Percentiles rank a stretch among this genome's conserved stretches.
These are phyloP conservation scores for Boeremia lycopersici DNA, from an alignment of 2,329 filamentous ascomycete species.

Conservation along the genomic window DNA sequence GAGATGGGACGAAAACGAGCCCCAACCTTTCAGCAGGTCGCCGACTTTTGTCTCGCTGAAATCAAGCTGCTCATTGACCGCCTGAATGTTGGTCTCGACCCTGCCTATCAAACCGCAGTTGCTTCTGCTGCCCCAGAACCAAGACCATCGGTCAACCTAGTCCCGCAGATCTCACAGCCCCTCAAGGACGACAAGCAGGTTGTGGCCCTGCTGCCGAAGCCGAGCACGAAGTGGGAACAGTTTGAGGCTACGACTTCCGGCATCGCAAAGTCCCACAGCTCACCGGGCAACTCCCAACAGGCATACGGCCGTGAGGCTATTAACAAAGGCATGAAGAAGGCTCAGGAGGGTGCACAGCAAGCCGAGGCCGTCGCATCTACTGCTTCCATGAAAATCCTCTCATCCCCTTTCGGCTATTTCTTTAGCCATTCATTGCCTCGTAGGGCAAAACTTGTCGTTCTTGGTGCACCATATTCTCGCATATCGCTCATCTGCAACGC, in stretches of 20 bases:
- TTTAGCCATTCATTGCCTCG: slow-evolving; percentile 74
- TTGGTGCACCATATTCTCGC: slow-evolving; percentile 76
- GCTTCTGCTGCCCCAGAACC: slow-evolving; percentile 23
- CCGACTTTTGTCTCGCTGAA: slow-evolving; percentile 69
- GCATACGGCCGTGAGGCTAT: slow-evolving; percentile 45
- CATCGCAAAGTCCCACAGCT: slow-evolving; percentile 51
- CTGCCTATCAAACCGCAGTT: slow-evolving; percentile 27
- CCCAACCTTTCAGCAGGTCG: slow-evolving; percentile 81
- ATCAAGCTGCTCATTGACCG: slow-evolving; percentile 71
- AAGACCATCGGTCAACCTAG: slow-evolving; percentile 48
- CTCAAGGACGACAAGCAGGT: slow-evolving; percentile 55
- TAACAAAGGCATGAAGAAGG: slow-evolving; percentile 40
- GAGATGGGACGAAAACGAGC: slow-evolving; percentile 85
- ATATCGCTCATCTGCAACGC: slow-evolving; percentile 54
- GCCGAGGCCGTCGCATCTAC: slow-evolving; percentile 36
- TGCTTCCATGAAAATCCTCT: slow-evolving; percentile 33
- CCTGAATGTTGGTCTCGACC: slow-evolving; percentile 60
- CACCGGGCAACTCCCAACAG: slow-evolving; percentile 41
- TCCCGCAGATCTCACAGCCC: slow-evolving; percentile 58
- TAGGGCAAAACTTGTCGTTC: slow-evolving; percentile 68
- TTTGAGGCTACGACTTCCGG: slow-evolving; percentile 45
- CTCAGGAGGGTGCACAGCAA: slow-evolving; percentile 36
- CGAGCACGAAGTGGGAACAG: slow-evolving; percentile 41
- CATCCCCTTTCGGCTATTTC: slow-evolving; percentile 64
- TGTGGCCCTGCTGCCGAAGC: slow-evolving; percentile 50